Evolutionary conservation across 225 moss, liverwort and hornwort genomes (phyloP).

Genomic region (Lunularia cruciata): DNA sequence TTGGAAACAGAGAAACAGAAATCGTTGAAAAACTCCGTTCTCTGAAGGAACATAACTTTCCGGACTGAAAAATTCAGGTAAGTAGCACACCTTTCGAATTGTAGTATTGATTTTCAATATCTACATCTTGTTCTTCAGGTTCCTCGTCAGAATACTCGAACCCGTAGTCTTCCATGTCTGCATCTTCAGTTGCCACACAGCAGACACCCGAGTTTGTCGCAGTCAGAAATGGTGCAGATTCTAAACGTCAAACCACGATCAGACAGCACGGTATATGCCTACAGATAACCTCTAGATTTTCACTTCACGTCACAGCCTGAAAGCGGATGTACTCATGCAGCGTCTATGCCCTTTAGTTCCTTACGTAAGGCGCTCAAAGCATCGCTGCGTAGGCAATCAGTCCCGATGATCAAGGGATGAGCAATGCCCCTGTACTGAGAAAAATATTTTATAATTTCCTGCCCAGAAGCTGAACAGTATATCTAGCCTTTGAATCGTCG

Average conservation of each 20-base stretch:
- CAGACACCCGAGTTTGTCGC: neutral
- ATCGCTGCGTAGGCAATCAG: neutral
- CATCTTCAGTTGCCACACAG: constrained; percentile 58
- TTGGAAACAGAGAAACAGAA: no score
- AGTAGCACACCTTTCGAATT: constrained; percentile 79
- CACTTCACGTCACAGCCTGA: no score
- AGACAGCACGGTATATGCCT: no score
- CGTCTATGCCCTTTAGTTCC: no score
- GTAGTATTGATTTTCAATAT: constrained; percentile 99
- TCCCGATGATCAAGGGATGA: neutral
- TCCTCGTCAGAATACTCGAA: constrained; percentile 99
- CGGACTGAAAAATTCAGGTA: no score
- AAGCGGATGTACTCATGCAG: no score
- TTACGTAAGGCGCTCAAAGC: neutral
- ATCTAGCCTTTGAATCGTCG: neutral
- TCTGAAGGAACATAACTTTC: no score
- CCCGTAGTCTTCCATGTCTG: constrained; percentile 99
- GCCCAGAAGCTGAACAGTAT: neutral
- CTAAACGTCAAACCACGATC: no score
- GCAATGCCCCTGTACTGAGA: neutral
- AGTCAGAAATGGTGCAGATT: neutral
- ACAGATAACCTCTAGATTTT: neutral
- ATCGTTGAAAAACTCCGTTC: no score
- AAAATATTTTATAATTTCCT: neutral
- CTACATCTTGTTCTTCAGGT: constrained; percentile 99